phyloP scores from a whole-genome alignment of 768 basidiomycete species.

The Phanerodontia chrysosporium region DNA sequence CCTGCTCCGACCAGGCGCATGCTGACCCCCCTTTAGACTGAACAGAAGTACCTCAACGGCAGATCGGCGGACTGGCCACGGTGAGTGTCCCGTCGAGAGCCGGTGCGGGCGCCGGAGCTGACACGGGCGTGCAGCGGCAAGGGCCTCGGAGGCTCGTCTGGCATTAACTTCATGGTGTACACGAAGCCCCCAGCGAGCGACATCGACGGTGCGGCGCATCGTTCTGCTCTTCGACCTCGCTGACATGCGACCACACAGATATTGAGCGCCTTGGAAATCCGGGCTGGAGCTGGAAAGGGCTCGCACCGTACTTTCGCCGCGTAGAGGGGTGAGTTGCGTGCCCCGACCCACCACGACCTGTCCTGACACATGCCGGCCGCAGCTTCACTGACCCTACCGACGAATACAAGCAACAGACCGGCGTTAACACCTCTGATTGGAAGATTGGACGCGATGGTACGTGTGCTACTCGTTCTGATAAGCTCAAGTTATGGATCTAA shows the following conservation, averaged over 20 bases:
- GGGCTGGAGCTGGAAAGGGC: slow-evolving; percentile 24
- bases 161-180: slow-evolving; percentile 23
- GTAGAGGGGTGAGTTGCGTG: slow-evolving; percentile 18
- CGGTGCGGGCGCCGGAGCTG: not conserved
- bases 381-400: slow-evolving; percentile 6
- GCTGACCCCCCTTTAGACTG: not conserved
- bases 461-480: not conserved
- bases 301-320: slow-evolving; percentile 15
- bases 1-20: not conserved
- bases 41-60: slow-evolving; percentile 6
- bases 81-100: not conserved
- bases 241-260: slow-evolving; percentile 1
- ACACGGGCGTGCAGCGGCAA: slow-evolving; percentile 16
- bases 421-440: slow-evolving; percentile 15
- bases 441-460: slow-evolving; percentile 18
- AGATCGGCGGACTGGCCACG: slow-evolving; percentile 4
- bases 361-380: not conserved
- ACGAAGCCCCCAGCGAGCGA: slow-evolving; percentile 20
- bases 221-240: not conserved
- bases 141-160: slow-evolving; percentile 24
- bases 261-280: slow-evolving; percentile 24
- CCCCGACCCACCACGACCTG: not conserved
- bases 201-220: slow-evolving; percentile 18
- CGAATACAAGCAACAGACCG: not conserved
- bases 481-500: too few relatives aligned